A percentile compares a stretch with the other conserved stretches of the same genome.
phyloP scores from a whole-genome alignment of 2,329 filamentous ascomycete species.

The Tolypocladium ophioglossoides region DNA sequence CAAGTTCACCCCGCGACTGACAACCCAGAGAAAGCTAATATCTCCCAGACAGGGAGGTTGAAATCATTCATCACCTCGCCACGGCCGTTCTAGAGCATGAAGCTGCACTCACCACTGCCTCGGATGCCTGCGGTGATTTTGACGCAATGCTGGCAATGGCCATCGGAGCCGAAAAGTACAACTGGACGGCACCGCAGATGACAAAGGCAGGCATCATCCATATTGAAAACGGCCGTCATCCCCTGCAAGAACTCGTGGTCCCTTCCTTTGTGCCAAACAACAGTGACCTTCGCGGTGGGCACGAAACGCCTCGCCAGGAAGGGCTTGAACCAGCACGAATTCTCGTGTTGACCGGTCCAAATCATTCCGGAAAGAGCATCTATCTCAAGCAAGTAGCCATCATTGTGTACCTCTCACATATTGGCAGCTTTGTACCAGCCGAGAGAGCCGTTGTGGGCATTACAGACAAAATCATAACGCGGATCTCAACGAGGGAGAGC shows the following conservation, averaged over 20 bases:
- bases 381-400: slow-evolving; percentile 90
- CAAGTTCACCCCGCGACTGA: slow-evolving; percentile 23
- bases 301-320: slow-evolving; percentile 11
- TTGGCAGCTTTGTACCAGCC: slow-evolving; percentile 87
- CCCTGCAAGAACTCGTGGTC: slow-evolving; percentile 76
- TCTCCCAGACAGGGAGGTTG: slow-evolving; percentile 67
- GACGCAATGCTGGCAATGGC: slow-evolving; percentile 78
- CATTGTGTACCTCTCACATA: slow-evolving; percentile 84
- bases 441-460: slow-evolving; percentile 66
- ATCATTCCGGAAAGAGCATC: slow-evolving; percentile 93
- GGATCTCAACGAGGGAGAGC: slow-evolving; percentile 65
- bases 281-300: slow-evolving; percentile 56
- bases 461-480: slow-evolving; percentile 86
- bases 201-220: slow-evolving; percentile 58
- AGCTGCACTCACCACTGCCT: slow-evolving; percentile 53
- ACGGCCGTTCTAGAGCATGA: slow-evolving; percentile 61
- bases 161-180: slow-evolving; percentile 64
- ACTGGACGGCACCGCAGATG: slow-evolving; percentile 59
- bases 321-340: slow-evolving; percentile 36
- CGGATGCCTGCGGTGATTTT: slow-evolving; percentile 74
- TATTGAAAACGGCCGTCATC: slow-evolving; percentile 73
- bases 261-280: slow-evolving; percentile 76
- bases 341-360: slow-evolving; percentile 80
- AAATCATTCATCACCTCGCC: slow-evolving; percentile 71
- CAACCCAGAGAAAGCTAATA: slow-evolving; percentile 9